These are phyloP conservation scores for Colletotrichum brevisporum DNA, from an alignment of 2,329 filamentous ascomycete species.

Conservation along the genomic window DNA sequence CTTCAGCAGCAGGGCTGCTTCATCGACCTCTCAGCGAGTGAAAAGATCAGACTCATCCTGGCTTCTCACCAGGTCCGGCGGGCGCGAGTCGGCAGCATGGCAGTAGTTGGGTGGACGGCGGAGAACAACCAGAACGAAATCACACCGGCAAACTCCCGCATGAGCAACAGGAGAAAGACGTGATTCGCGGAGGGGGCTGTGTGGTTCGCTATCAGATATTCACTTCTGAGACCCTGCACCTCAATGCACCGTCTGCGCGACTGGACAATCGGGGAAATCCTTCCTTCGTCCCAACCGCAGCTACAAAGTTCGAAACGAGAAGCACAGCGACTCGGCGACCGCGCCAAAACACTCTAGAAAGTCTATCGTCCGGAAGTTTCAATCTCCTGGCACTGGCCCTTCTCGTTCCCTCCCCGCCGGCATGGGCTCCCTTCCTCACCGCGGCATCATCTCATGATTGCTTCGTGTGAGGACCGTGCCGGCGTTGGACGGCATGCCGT, in stretches of 20 bases:
- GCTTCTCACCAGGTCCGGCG: background rate
- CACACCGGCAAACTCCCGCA: background rate
- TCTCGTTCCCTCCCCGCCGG: background rate
- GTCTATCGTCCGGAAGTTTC: constrained; percentile 37
- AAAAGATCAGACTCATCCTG: constrained; percentile 26
- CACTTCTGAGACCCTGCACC: constrained; percentile 25
- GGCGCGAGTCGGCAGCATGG: constrained; percentile 4
- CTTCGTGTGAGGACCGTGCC: constrained; percentile 20
- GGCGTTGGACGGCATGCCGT: constrained; percentile 20
- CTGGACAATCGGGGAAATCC: constrained; percentile 35
- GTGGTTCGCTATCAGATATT: background rate
- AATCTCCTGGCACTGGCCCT: constrained; percentile 7
- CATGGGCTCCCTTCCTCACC: background rate
- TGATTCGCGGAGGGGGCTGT: constrained; percentile 15
- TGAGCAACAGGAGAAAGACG: background rate
- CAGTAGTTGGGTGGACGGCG: background rate
- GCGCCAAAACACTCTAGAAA: constrained; percentile 39
- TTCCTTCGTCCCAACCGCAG: constrained; percentile 25
- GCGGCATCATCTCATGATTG: constrained; percentile 27
- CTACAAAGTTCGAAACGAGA: constrained; percentile 39
- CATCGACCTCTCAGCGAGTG: background rate
- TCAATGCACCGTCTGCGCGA: constrained; percentile 38
- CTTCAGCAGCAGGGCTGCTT: background rate
- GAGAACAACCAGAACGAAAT: background rate
- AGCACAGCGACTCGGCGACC: constrained; percentile 31